Base-by-base conservation (phyloP, 805 yeast species). In the Starmerella vitae region DNA sequence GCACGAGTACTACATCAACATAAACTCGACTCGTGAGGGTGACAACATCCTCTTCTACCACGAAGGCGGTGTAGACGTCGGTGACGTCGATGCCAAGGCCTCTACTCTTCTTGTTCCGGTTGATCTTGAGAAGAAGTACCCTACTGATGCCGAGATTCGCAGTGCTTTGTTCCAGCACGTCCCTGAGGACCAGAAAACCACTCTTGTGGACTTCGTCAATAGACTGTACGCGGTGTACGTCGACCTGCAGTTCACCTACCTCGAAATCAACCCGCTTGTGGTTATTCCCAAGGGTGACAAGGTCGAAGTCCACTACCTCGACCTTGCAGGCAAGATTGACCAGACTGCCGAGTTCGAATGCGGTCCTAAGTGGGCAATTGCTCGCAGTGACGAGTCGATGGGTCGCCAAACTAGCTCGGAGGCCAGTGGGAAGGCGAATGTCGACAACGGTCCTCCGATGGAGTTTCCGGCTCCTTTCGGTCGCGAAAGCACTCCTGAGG, bases 261-360 rank as follows among this genome's bases (percentile, higher is more conserved):
- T 64, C 37, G 69, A 64, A 49, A 65, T 64, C 57, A 64, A 64
- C 57, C 69, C 69, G 12, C 50, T 64, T 39, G 69, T 64, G 13
- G 70, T 64, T 19, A 55, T 65, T 36, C 68, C 66, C 37, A 52
- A 56, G 34, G 50, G 58, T 30, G 39, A 41, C 36, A 63, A 62
- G 26, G 66, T 58, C 40, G 64, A 60, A 41, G 66, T 64, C 25
- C 66, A 65, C 54, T 65, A 63, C 52, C 60, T 64, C n/a, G 69
- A 64, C 46, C 54, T 64, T 34, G 69, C 69, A 24, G 69, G 68
- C 33, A 65, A 65, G 60, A 58, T 64, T 42, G 69, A 64, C 48
- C 69, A 64, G 49, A 64, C 69, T 20, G 69, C 69, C 33, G 69
- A 64, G 54, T 64, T 64, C 46, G 69, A 64, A 54, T 65, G 69